Evolutionary conservation across 192 early-diverging fungal genomes (phyloP).

Genomic region (Coemansia sp.): DNA sequence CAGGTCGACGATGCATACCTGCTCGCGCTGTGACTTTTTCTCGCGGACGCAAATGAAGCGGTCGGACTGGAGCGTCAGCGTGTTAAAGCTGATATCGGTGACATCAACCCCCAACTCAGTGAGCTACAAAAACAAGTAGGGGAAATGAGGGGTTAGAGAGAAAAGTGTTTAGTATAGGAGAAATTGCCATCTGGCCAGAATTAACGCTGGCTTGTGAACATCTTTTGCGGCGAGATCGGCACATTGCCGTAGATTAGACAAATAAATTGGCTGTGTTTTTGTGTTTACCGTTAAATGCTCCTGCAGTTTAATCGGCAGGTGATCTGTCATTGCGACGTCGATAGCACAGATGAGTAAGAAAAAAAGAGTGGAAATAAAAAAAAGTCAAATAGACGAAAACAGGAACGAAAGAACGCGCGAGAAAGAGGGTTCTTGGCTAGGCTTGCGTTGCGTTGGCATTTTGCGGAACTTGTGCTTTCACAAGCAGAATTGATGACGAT

Average conservation of each 20-base stretch:
- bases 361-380: background rate
- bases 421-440: background rate
- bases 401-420: background rate
- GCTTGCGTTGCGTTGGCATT: background rate
- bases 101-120: conserved; percentile 86
- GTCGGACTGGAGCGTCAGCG: conserved; percentile 96
- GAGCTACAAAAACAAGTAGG: conserved; percentile 63
- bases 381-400: background rate
- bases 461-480: background rate
- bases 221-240: background rate
- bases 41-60: conserved; percentile 98
- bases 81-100: conserved; percentile 95
- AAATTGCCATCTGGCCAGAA: background rate
- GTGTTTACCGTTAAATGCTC: conserved; percentile 91
- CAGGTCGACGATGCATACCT: conserved; percentile 96
- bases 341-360: conserved; percentile 12
- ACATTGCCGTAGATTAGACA: background rate
- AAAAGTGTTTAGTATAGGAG: background rate
- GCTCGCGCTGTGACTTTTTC: conserved; percentile 79
- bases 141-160: background rate
- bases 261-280: background rate
- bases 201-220: conserved; percentile 10
- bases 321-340: conserved; percentile 65
- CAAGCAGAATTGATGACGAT: background rate
- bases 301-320: conserved; percentile 92